A percentile compares a stretch with the other conserved stretches of the same genome.
Evolutionary conservation across 2,329 filamentous ascomycete genomes (phyloP).

Genomic region (Phymatotrichopsis omnivora): DNA sequence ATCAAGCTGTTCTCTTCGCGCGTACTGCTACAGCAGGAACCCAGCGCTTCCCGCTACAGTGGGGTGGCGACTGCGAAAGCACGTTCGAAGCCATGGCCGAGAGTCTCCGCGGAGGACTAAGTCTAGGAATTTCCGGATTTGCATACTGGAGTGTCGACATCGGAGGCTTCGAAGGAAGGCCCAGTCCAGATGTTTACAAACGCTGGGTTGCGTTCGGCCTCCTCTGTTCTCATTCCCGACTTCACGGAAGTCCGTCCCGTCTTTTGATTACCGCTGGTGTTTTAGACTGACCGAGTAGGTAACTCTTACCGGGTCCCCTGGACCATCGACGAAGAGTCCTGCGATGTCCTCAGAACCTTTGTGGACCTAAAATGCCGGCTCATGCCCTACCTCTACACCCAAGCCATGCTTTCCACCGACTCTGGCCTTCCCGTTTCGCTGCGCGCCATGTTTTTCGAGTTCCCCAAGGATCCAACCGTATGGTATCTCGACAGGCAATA

Average conservation of each 20-base stretch:
- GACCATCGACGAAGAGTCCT: slow-evolving; percentile 52
- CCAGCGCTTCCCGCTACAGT: slow-evolving; percentile 59
- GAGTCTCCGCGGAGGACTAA: slow-evolving; percentile 55
- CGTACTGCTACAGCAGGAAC: slow-evolving; percentile 57
- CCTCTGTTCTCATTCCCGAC: slow-evolving; percentile 57
- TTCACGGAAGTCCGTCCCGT: slow-evolving; percentile 54
- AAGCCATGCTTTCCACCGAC: slow-evolving; percentile 39
- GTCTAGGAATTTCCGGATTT: slow-evolving; percentile 53
- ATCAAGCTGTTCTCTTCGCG: slow-evolving; percentile 53
- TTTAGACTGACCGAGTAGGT: background rate
- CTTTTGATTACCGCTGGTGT: background rate
- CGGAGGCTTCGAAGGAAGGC: slow-evolving; percentile 60
- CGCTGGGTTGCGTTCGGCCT: slow-evolving; percentile 69
- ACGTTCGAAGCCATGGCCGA: slow-evolving; percentile 65
- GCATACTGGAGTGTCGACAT: slow-evolving; percentile 62
- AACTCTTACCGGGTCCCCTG: slow-evolving; percentile 62
- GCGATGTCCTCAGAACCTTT: slow-evolving; percentile 16
- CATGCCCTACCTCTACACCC: slow-evolving; percentile 45
- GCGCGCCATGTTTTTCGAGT: slow-evolving; percentile 58
- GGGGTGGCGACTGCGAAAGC: slow-evolving; percentile 67
- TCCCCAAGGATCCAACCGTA: slow-evolving; percentile 57
- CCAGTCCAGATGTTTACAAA: slow-evolving; percentile 61
- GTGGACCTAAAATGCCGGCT: slow-evolving; percentile 41
- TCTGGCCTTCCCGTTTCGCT: slow-evolving; percentile 53
- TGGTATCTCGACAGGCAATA: slow-evolving; percentile 62